Percentiles rank a stretch among this genome's conserved stretches.
Conservation (phyloP, 176 grass and related monocot genomes). For the Cocos nucifera region DNA sequence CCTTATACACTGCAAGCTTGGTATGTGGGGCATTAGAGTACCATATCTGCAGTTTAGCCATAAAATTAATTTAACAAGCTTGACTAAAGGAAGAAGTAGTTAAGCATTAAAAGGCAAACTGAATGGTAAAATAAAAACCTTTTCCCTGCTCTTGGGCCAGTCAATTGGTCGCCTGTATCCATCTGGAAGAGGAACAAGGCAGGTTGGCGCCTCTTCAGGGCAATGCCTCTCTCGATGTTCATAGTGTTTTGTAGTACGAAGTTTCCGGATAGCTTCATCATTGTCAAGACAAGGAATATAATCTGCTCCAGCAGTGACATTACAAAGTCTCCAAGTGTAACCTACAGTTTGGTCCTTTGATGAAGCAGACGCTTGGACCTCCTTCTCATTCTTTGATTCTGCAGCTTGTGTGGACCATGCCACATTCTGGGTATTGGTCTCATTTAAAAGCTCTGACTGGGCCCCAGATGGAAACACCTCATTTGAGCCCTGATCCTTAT, state of each 20-base stretch:
- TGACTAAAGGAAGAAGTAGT: conserved; percentile 7
- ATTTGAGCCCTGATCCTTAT: not conserved
- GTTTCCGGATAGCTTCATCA: conserved; percentile 79
- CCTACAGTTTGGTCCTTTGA: conserved; percentile 27
- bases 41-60: conserved; percentile 50
- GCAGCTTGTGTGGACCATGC: conserved; percentile 65
- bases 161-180: conserved; percentile 58
- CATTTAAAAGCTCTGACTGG: conserved; percentile 85
- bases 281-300: conserved; percentile 99
- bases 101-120: conserved; percentile 13
- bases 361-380: conserved; percentile 37
- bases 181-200: conserved; percentile 76
- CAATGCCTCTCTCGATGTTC: conserved; percentile 98
- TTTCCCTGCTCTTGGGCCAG: conserved; percentile 86
- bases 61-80: no score
- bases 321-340: conserved; percentile 86
- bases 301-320: conserved; percentile 43
- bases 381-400: conserved; percentile 84
- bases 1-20: conserved; percentile 71
- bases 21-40: conserved; percentile 93
- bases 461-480: conserved; percentile 64
- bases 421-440: conserved; percentile 60
- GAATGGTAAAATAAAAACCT: conserved; percentile 36
- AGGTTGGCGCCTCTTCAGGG: conserved; percentile 71
- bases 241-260: conserved; percentile 75